phyloP scores from a whole-genome alignment of 2,329 filamentous ascomycete genomes.

The Botrytis aclada region DNA sequence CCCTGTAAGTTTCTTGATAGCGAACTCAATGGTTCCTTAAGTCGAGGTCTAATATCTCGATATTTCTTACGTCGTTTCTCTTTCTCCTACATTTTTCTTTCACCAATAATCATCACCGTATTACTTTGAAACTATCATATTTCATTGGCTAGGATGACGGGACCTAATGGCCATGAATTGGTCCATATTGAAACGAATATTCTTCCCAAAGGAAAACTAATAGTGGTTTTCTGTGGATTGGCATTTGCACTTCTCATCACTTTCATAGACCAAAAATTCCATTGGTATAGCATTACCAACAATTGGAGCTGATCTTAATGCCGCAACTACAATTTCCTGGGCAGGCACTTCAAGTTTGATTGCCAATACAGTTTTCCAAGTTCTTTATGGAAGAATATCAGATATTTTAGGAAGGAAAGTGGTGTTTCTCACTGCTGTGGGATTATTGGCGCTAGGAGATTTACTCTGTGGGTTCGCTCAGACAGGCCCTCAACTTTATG shows the following conservation, averaged over 20 bases:
- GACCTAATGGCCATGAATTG: slow-evolving; percentile 26
- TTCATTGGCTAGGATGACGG: slow-evolving; percentile 23
- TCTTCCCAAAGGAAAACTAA: slow-evolving; percentile 48
- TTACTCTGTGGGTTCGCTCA: slow-evolving; percentile 56
- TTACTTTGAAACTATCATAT: background rate
- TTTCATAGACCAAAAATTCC: slow-evolving; percentile 42
- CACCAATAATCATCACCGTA: background rate
- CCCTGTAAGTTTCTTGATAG: background rate
- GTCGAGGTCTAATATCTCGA: slow-evolving; percentile 1
- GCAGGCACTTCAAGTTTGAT: slow-evolving; percentile 52
- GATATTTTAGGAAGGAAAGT: slow-evolving; percentile 61
- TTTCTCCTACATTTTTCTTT: background rate
- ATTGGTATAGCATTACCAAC: slow-evolving; percentile 48
- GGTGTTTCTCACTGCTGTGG: slow-evolving; percentile 52
- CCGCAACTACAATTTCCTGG: slow-evolving; percentile 53
- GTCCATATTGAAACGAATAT: slow-evolving; percentile 52
- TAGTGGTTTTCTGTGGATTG: slow-evolving; percentile 51
- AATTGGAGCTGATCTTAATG: slow-evolving; percentile 46
- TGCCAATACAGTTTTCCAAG: slow-evolving; percentile 60
- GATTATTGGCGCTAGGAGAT: slow-evolving; percentile 53
- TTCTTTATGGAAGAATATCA: slow-evolving; percentile 60
- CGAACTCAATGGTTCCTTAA: background rate
- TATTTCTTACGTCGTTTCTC: background rate
- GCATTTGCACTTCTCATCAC: slow-evolving; percentile 53
- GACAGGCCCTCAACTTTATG: slow-evolving; percentile 56